Conservation (phyloP, 2,329 filamentous ascomycete species). For the Pseudopyricularia javanii region DNA sequence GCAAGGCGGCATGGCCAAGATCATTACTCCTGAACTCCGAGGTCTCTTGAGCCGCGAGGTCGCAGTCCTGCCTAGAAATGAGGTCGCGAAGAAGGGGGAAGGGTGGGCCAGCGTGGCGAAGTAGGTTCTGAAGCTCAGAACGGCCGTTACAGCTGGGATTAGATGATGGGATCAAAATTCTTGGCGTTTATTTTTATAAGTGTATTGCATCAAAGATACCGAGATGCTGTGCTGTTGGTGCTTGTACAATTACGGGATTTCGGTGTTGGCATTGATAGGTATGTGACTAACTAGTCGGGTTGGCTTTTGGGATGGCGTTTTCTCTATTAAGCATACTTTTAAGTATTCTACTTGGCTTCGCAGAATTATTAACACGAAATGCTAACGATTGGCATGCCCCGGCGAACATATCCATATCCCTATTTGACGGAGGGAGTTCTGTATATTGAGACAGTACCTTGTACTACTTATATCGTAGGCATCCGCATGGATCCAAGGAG, state of each 20-base stretch:
- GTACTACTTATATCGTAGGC: too few species aligned
- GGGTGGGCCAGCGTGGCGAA: slow-evolving; percentile 5
- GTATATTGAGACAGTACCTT: too few species aligned
- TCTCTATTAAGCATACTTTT: not conserved
- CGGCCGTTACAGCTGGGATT: too few species aligned
- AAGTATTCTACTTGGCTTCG: not conserved
- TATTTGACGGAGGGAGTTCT: too few species aligned
- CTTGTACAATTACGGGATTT: not conserved
- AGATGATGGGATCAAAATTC: too few species aligned
- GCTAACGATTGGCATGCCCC: too few species aligned
- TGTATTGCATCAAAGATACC: not conserved
- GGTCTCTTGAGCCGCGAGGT: slow-evolving; percentile 37
- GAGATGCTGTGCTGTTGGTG: not conserved
- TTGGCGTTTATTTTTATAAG: not conserved
- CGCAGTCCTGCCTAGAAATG: slow-evolving; percentile 14
- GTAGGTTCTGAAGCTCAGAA: not conserved
- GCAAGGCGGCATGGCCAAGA: slow-evolving; percentile 17
- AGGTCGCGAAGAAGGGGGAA: slow-evolving; percentile 1
- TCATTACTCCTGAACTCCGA: slow-evolving; percentile 45
- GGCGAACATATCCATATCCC: too few species aligned
- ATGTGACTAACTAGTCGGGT: too few species aligned
- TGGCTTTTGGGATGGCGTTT: not conserved
- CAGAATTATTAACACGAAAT: too few species aligned
- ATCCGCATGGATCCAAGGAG: too few species aligned
- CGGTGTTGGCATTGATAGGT: not conserved